Evolutionary conservation across 805 yeast species (phyloP), one percentile per base, ranked within the genome.

Genomic region (Brettanomyces naardenensis): DNA sequence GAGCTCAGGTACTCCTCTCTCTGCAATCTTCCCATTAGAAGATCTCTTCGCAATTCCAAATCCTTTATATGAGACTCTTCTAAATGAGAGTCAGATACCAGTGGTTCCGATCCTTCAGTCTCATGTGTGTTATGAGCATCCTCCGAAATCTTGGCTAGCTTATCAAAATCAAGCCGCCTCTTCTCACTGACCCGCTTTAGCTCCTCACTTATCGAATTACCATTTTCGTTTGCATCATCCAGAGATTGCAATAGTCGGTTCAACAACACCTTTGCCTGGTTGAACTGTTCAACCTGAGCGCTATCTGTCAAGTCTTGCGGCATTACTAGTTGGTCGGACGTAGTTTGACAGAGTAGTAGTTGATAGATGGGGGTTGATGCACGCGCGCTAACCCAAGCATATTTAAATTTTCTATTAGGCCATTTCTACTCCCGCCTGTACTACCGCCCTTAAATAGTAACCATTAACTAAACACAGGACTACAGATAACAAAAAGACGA

Each of bases 221-320:
- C 45, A 21, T 51, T 55, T 6, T 34, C 38, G 26, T 53, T 46
- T 35, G 58, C 58, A 29, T 56, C 64, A 22, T 50, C 53, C 15
- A 59, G 31, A 9, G 52, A 53, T 7, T 53, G 48, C 7, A 58
- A 36, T n/a, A 58, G 40, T 17, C 55, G 37, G 33, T 56, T 52
- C 15, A 58, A 35, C n/a, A 58, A 33, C 6, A 40, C 43, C 29
- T 46, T 51, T 47, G 52, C 13, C 25, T 35, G 38, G 28, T 56
- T 54, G 36, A 56, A 44, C 48, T 61, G 54, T 37, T 57, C 55
- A 29, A 58, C 49, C 47, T 61, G 52, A 40, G 56, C 49, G 23
- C 55, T 49, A 49, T 59, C 56, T 35, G 59, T 53, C 35, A 58
- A 49, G 48, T 61, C 56, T 38, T 52, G 52, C 33, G 51, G 52